Base-by-base conservation (phyloP, 2,329 filamentous ascomycete species). In the Ophiostoma ulmi region DNA sequence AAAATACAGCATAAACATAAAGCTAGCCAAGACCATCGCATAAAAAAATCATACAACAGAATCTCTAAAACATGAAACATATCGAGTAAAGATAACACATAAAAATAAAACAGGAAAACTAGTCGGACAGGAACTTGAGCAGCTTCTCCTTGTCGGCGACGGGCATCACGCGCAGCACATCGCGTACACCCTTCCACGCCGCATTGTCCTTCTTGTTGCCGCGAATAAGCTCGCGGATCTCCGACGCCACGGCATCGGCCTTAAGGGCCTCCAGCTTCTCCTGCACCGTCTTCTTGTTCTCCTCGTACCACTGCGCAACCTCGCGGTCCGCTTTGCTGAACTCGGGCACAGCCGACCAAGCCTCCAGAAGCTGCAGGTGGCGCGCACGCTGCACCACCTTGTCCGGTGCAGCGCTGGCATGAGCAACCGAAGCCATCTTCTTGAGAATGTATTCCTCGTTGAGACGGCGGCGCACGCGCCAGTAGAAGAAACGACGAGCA, bases 401-500 rank as follows among this genome's bases (percentile, higher is more conserved):
- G 38, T 67, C 65, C 38, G 38, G 36, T 44, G 38, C 22, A 58
- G 77, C 69, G 80, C 80, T 66, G 82, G 78, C 48, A 78, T 82
- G 78, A 41, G 78, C 75, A 13, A 80, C 79, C 11, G 79, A 75
- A 5, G 83, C 84, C 87, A 99, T 92, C 82, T 93, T 93, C 83
- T 94, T 95, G 80, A 99, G 86, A 76, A 99, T 93, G 81, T 96
- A 92, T 83, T 99, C 95, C 83, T 99, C 95, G 81, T 96, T 98
- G 79, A 99, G 86, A 82, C 95, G 89, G 79, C 95, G 91, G 81
- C 96, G 94, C 73, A 97, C 90, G 81, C 95, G 94, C 95, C 96
- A 99, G 91, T 98, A 99, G 86, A 99, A 98, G 92, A 95, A 98
- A 78, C 94, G 91, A 75, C 95, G 90, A 11, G 94, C 90, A 76